These are phyloP conservation scores for Tagetes patula DNA, from an alignment of 129 eudicot genomes.

Conservation along the genomic window DNA sequence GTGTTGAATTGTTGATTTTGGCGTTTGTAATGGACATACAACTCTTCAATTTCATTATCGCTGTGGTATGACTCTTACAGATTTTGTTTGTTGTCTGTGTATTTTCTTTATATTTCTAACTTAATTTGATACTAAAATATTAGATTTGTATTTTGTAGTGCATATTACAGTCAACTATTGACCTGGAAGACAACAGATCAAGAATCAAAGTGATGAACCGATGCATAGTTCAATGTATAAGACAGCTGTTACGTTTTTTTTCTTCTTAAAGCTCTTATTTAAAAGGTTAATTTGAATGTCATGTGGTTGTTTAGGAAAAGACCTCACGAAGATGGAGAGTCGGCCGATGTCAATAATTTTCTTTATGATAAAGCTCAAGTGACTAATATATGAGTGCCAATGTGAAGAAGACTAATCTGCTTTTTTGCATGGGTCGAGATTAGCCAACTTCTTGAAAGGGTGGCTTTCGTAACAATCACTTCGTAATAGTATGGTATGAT, in stretches of 20 bases:
- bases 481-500: slow-evolving; percentile 30
- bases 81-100: too few species aligned
- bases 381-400: neutral
- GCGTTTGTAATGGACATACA: too few species aligned
- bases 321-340: slow-evolving; percentile 1
- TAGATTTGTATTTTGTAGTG: too few species aligned
- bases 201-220: slow-evolving; percentile 5
- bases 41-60: too few species aligned
- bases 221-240: slow-evolving; percentile 32
- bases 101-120: too few species aligned
- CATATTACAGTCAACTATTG: too few species aligned
- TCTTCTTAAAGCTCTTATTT: neutral
- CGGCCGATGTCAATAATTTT: neutral
- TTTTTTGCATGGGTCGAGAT: slow-evolving; percentile 30
- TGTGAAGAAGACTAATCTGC: slow-evolving; percentile 23
- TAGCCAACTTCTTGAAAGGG: slow-evolving; percentile 35
- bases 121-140: too few species aligned
- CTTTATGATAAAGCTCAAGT: slow-evolving; percentile 11
- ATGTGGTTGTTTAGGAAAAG: too few species aligned
- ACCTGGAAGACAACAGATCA: too few species aligned
- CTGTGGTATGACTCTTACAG: too few species aligned
- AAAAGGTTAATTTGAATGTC: neutral
- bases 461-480: slow-evolving; percentile 37
- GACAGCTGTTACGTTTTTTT: neutral
- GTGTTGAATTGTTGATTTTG: too few species aligned